Evolutionary conservation across 2,329 filamentous ascomycete genomes (phyloP).

Genomic region (Sporothrix dimorphospora): DNA sequence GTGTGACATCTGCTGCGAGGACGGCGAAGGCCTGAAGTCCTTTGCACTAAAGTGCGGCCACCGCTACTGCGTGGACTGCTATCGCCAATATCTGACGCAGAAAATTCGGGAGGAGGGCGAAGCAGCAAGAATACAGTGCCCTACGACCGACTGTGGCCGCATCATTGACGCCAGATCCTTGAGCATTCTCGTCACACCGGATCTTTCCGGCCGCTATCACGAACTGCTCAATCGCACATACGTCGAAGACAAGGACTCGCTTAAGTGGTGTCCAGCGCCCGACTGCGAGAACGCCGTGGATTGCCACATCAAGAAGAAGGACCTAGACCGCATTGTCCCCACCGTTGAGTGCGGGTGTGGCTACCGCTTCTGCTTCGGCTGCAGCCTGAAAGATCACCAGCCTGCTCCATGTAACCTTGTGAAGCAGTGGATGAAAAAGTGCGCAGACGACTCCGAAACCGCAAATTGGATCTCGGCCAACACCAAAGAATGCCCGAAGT

Average conservation of each 20-base stretch:
- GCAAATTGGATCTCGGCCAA: conserved; percentile 99
- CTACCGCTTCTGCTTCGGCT: conserved; percentile 93
- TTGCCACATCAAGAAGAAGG: conserved; percentile 84
- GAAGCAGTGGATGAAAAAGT: conserved; percentile 97
- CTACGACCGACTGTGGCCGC: conserved; percentile 80
- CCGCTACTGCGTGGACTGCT: conserved; percentile 90
- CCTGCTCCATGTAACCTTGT: conserved; percentile 89
- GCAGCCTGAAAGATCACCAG: conserved; percentile 85
- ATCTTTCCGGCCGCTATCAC: conserved; percentile 69
- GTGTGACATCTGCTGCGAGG: conserved; percentile 97
- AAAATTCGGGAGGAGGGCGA: conserved; percentile 97
- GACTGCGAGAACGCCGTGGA: conserved; percentile 94
- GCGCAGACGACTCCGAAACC: conserved; percentile 96
- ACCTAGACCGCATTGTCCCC: conserved; percentile 81
- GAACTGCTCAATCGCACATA: conserved; percentile 90
- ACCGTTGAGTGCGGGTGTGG: conserved; percentile 86
- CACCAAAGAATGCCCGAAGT: conserved; percentile 96
- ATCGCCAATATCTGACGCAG: conserved; percentile 84
- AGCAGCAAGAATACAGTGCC: conserved; percentile 91
- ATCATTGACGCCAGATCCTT: conserved; percentile 91
- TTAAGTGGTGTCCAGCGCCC: conserved; percentile 98
- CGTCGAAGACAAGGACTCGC: conserved; percentile 91
- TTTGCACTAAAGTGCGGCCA: conserved; percentile 97
- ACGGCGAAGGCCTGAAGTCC: conserved; percentile 73
- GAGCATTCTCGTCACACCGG: conserved; percentile 68